Evolutionary conservation across 2,329 filamentous ascomycete species (phyloP).

Genomic region (Diaporthe citrichinensis): DNA sequence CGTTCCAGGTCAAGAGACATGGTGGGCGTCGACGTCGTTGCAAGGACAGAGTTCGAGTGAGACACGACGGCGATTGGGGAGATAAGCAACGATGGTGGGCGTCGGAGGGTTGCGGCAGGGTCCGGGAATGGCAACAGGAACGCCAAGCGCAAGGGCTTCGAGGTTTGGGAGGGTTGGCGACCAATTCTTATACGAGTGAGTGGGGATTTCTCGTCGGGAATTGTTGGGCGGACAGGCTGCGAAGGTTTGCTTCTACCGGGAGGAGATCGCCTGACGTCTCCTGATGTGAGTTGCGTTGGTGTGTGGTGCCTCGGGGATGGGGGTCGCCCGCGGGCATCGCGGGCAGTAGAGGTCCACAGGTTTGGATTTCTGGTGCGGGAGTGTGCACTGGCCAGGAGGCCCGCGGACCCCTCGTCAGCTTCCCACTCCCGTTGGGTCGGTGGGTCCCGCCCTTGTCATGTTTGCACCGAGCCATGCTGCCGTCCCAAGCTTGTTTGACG

Average conservation of each 20-base stretch:
- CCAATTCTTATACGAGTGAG: constrained; percentile 14
- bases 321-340: not conserved
- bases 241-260: not conserved
- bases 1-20: constrained; percentile 85
- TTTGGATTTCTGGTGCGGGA: constrained; percentile 5
- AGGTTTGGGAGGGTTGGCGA: not conserved
- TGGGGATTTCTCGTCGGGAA: not conserved
- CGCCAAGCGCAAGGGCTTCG: not conserved
- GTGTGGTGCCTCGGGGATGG: constrained; percentile 19
- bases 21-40: constrained; percentile 23
- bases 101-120: constrained; percentile 6
- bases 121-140: not conserved
- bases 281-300: constrained; percentile 29
- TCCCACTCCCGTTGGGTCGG: not conserved
- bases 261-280: constrained; percentile 24
- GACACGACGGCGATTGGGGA: not conserved
- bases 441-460: constrained; percentile 28
- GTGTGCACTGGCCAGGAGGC: constrained; percentile 24
- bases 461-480: not conserved
- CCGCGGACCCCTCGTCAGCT: constrained; percentile 29
- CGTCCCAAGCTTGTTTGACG: constrained; percentile 21
- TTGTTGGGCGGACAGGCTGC: not conserved
- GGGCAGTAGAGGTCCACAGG: constrained; percentile 13
- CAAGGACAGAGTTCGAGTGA: not conserved
- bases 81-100: not conserved